Evolutionary conservation across 768 basidiomycete species (phyloP).

Genomic region (Russula ochroleuca): DNA sequence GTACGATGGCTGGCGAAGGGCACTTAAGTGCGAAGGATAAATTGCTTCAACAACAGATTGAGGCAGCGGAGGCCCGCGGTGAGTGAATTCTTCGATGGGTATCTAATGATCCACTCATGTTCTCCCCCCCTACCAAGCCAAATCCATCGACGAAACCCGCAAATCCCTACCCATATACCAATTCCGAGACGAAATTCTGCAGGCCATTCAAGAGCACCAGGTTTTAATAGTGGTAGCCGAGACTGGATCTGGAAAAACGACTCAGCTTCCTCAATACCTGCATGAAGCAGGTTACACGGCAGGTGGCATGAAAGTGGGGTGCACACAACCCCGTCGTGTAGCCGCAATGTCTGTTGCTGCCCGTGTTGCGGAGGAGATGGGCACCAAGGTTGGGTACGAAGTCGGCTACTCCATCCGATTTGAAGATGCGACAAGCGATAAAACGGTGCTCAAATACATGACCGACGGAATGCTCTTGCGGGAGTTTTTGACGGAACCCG

Average conservation of each 20-base stretch:
- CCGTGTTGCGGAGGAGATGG: conserved; percentile 99
- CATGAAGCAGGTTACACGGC: conserved; percentile 96
- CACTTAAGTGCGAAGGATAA: conserved; percentile 81
- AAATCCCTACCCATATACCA: conserved; percentile 90
- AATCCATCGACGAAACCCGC: conserved; percentile 88
- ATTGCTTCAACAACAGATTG: conserved; percentile 80
- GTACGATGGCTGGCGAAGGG: conserved; percentile 58
- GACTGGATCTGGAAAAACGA: conserved; percentile 98
- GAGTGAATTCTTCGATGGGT: conserved; percentile 29
- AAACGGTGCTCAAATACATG: conserved; percentile 99
- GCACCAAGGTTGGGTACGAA: conserved; percentile 92
- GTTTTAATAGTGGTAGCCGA: conserved; percentile 97
- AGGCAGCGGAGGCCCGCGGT: conserved; percentile 89
- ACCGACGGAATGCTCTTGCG: conserved; percentile 98
- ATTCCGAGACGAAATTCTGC: conserved; percentile 83
- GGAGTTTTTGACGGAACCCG: conserved; percentile 96
- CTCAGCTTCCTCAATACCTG: conserved; percentile 95
- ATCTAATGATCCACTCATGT: conserved; percentile 13
- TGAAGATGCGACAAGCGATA: conserved; percentile 99
- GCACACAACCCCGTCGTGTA: conserved; percentile 97
- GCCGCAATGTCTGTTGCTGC: conserved; percentile 99
- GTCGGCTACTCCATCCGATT: conserved; percentile 99
- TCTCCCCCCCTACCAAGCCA: conserved; percentile 44
- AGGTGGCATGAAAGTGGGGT: conserved; percentile 84
- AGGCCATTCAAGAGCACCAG: conserved; percentile 86